Base-by-base conservation (phyloP, 192 early-diverging fungal species). In the Backusella parvicylindrica region DNA sequence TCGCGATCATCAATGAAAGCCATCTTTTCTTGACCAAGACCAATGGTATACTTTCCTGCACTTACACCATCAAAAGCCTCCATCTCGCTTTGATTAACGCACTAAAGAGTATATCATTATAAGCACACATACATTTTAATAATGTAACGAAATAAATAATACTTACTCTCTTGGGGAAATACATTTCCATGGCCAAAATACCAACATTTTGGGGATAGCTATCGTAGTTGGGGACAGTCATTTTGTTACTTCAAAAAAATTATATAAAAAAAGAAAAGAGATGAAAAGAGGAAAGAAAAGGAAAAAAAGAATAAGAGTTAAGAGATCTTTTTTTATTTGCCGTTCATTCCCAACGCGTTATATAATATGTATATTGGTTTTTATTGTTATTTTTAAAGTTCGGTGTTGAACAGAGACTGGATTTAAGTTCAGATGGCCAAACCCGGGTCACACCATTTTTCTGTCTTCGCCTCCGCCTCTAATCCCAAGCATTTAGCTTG, bases 31-130 rank as follows among this genome's bases (percentile, higher is more conserved):
- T 98, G 97, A 41, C 98, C 98, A 18, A 99, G 91, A 73, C 98
- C 98, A 77, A 98, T 97, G 71, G 96, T 97, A 86, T 99, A 99
- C 89, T 98, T 99, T 77, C 98, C 98, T 50, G 92, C 83, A 28
- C 95, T 95, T 50, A 95, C 98, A 37, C 92, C 91, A 83, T 99
- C 97, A 85, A 93, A 93, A 84, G 90, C 79, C 83, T 99, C 96
- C 79, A 88, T 80, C 64, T 86, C 86, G 15, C 82, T 75, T 75
- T 92, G 91, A 40, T 87, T 86, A 21, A 91, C 86, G 78, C 74
- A 92, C 87, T 90, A 71, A 8, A 69, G 21, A 64, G 31, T 5
- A 36, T n/a, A 33, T 15, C 21, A 18, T 28, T 9, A 56, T 18
- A 71, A 80, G 26, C 26, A 68, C 11, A 40, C 53, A 53, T n/a